Evolutionary conservation across 2,329 filamentous ascomycete species (phyloP).

Genomic region (Aspergillus proliferans): DNA sequence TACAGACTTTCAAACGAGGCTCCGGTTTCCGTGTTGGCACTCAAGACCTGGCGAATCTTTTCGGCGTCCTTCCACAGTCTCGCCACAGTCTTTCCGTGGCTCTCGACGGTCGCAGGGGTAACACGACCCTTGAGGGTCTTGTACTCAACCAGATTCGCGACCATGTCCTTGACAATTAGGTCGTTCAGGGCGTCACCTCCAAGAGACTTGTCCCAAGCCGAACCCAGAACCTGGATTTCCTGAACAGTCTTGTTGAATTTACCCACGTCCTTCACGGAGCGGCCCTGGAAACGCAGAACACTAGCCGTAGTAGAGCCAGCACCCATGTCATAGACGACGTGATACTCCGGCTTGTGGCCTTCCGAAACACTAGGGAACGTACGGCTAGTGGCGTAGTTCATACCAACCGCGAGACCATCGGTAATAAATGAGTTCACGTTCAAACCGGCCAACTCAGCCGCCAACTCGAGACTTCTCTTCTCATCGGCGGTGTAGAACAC

Average conservation of each 20-base stretch:
- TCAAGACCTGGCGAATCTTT: constrained; percentile 78
- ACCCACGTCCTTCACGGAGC: constrained; percentile 81
- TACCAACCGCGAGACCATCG: constrained; percentile 83
- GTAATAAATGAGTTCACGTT: constrained; percentile 79
- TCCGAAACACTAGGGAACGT: constrained; percentile 80
- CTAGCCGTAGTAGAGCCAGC: constrained; percentile 90
- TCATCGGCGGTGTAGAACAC: constrained; percentile 87
- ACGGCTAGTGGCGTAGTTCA: constrained; percentile 90
- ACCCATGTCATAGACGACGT: constrained; percentile 96
- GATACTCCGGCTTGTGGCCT: constrained; percentile 79
- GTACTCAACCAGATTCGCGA: constrained; percentile 68
- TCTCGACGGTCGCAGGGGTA: constrained; percentile 45
- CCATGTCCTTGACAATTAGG: constrained; percentile 82
- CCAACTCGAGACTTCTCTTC: constrained; percentile 75
- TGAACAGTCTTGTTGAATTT: constrained; percentile 96
- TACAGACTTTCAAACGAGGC: constrained; percentile 76
- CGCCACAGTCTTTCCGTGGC: constrained; percentile 76
- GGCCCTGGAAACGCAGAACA: constrained; percentile 81
- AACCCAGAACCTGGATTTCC: constrained; percentile 82
- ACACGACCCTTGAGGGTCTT: constrained; percentile 44
- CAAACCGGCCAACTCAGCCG: constrained; percentile 80
- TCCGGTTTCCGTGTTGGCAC: constrained; percentile 78
- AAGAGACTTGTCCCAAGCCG: constrained; percentile 81
- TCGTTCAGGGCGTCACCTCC: constrained; percentile 86
- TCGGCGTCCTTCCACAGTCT: constrained; percentile 93